phyloP scores from a whole-genome alignment of 768 basidiomycete species.

The Mrakia frigida region DNA sequence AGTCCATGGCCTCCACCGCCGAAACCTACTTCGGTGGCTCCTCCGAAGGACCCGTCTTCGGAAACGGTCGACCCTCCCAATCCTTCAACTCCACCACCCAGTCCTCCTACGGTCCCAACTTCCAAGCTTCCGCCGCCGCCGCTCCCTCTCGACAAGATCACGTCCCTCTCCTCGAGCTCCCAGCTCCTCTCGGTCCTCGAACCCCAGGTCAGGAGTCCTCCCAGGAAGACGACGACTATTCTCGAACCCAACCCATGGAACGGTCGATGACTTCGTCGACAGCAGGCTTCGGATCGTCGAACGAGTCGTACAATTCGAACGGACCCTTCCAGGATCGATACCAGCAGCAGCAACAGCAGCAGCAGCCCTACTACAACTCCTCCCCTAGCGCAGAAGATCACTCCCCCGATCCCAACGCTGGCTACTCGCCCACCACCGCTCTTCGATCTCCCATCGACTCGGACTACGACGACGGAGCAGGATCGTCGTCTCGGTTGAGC shows the following conservation, averaged over 20 bases:
- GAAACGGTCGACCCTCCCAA: slow-evolving; percentile 32
- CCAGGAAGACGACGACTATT: background rate
- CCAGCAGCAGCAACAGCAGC: slow-evolving; percentile 37
- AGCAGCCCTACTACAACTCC: slow-evolving; percentile 41
- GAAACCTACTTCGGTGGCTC: slow-evolving; percentile 54
- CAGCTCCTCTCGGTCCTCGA: slow-evolving; percentile 19
- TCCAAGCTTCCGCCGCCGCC: slow-evolving; percentile 37
- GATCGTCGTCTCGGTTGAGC: slow-evolving; percentile 12
- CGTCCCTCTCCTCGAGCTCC: slow-evolving; percentile 36
- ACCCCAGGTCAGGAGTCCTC: background rate
- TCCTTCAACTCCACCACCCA: slow-evolving; percentile 35
- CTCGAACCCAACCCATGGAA: background rate
- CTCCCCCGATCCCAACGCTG: slow-evolving; percentile 26
- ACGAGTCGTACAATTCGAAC: slow-evolving; percentile 2
- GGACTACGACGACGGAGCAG: slow-evolving; percentile 13
- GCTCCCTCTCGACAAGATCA: slow-evolving; percentile 34
- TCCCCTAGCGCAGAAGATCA: slow-evolving; percentile 48
- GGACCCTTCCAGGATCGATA: slow-evolving; percentile 22
- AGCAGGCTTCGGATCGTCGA: background rate
- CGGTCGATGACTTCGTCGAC: slow-evolving; percentile 11
- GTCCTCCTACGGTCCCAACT: slow-evolving; percentile 39
- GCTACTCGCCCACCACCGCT: slow-evolving; percentile 32
- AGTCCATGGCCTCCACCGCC: slow-evolving; percentile 71
- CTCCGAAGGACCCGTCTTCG: slow-evolving; percentile 23
- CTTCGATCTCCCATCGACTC: slow-evolving; percentile 48